Base-by-base conservation (phyloP, 768 basidiomycete species). In the Inosperma sp. region DNA sequence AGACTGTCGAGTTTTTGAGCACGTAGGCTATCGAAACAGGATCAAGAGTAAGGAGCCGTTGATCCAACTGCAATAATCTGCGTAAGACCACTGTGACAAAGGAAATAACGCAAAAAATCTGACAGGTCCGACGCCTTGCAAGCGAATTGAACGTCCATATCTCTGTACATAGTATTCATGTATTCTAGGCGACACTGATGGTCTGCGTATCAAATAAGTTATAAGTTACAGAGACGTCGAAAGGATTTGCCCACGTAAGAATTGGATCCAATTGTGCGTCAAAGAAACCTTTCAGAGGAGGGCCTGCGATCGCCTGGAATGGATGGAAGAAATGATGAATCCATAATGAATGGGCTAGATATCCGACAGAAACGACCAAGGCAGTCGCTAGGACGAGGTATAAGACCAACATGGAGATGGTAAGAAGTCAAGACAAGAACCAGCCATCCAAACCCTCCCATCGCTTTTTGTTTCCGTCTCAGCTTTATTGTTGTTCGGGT, bases 1-100 rank as follows among this genome's bases (percentile, higher is more conserved):
- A 93, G 30, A 82, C 72, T 33, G 76, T 72, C 12, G 82, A 74
- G 50, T 90, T 79, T 59, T 85, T 84, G 43, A 93, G 70, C 31
- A 95, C 76, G 60, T 94, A 83, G 9, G 76, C 66, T 26, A 94
- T 63, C 0, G 92, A 85, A 19, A 78, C 64, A 4, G 91, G 88
- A 62, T 95, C 93, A 35, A 91, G 72, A 1, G 90, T 88, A 48
- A 91, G 72, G 1, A 95, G 78, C 29, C 93, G 82, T 34, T 82
- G 75, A 53, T 87, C 88, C 80, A 83, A 87, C 88, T 91, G 41
- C 7, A 17, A 31, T 37, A 17, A 13, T 5, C 26, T 23, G 29
- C 40, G 33, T 25, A 34, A 35, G 17, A 54, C 43, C 31, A 37
- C 34, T 39, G 35, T 21, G 5, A 23, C 8, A 17, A 45, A 9